phyloP scores from a whole-genome alignment of 2,329 filamentous ascomycete genomes.

The Lojkania enalia region DNA sequence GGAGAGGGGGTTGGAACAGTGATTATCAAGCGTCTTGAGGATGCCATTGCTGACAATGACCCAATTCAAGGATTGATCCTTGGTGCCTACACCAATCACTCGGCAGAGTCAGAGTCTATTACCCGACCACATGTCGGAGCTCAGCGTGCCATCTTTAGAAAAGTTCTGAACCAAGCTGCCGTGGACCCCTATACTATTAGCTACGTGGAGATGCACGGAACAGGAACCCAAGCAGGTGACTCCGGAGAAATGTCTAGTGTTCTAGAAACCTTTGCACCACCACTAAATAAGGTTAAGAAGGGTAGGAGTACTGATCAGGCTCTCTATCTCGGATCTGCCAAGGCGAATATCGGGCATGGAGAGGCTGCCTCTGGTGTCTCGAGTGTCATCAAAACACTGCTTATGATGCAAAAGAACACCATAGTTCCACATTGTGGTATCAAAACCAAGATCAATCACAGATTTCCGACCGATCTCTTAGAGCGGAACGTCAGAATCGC shows the following conservation, averaged over 20 bases:
- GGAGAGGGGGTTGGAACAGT: constrained; percentile 33
- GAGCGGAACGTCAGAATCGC: constrained; percentile 64
- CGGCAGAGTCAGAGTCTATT: constrained; percentile 31
- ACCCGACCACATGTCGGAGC: constrained; percentile 26
- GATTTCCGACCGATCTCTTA: constrained; percentile 60
- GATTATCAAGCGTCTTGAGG: constrained; percentile 40
- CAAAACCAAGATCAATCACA: constrained; percentile 65
- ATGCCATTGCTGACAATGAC: constrained; percentile 43
- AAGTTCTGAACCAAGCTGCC: constrained; percentile 33
- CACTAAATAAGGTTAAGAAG: not conserved
- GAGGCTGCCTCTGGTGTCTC: constrained; percentile 39
- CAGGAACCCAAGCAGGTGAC: constrained; percentile 36
- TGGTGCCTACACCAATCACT: constrained; percentile 49
- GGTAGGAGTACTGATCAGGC: constrained; percentile 4
- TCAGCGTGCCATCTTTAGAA: constrained; percentile 17
- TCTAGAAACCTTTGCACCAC: constrained; percentile 20
- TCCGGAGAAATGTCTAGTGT: constrained; percentile 23
- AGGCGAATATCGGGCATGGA: constrained; percentile 41
- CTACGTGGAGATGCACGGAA: constrained; percentile 36
- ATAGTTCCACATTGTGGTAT: constrained; percentile 68
- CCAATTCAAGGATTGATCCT: constrained; percentile 34
- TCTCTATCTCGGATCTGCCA: constrained; percentile 33
- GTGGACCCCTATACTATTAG: constrained; percentile 37
- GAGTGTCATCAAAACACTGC: constrained; percentile 37
- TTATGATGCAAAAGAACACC: constrained; percentile 37